Evolutionary conservation across 768 basidiomycete genomes (phyloP).

Genomic region (Suillus subaureus): DNA sequence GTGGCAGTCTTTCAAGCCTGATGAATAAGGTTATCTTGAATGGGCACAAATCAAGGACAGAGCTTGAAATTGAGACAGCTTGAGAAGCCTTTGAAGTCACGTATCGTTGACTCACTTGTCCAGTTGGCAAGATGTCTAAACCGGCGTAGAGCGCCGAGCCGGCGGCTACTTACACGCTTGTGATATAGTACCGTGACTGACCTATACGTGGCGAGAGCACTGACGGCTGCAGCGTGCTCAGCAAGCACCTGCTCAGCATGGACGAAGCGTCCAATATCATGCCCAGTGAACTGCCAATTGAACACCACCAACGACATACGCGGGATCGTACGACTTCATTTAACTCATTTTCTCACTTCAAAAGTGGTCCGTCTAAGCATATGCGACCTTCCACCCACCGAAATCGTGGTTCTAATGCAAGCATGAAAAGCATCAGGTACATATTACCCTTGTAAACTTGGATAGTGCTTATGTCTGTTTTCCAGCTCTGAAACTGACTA

Average conservation of each 20-base stretch:
- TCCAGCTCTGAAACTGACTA: constrained; percentile 29
- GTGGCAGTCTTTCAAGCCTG: not conserved
- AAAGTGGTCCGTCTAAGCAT: constrained; percentile 8
- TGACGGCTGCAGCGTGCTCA: not conserved
- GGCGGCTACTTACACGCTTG: not conserved
- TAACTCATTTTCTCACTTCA: constrained; percentile 13
- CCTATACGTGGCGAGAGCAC: constrained; percentile 1
- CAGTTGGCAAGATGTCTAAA: not conserved
- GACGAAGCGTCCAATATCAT: constrained; percentile 1
- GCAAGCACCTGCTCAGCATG: constrained; percentile 4
- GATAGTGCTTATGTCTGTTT: not conserved
- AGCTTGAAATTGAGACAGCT: not conserved
- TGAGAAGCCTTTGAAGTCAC: no score
- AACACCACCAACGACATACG: constrained; percentile 1
- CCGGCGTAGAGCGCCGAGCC: not conserved
- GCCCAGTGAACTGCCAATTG: not conserved
- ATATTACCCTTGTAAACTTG: constrained; percentile 6
- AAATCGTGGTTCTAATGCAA: constrained; percentile 17
- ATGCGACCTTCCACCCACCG: constrained; percentile 18
- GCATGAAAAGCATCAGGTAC: constrained; percentile 20
- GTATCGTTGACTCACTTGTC: no score
- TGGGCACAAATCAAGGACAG: not conserved
- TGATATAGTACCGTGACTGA: not conserved
- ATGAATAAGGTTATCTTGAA: not conserved
- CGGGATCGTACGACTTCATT: constrained; percentile 21